Conservation (phyloP, 1,284 basidiomycete species). For the Ustilago shanxiensis region DNA sequence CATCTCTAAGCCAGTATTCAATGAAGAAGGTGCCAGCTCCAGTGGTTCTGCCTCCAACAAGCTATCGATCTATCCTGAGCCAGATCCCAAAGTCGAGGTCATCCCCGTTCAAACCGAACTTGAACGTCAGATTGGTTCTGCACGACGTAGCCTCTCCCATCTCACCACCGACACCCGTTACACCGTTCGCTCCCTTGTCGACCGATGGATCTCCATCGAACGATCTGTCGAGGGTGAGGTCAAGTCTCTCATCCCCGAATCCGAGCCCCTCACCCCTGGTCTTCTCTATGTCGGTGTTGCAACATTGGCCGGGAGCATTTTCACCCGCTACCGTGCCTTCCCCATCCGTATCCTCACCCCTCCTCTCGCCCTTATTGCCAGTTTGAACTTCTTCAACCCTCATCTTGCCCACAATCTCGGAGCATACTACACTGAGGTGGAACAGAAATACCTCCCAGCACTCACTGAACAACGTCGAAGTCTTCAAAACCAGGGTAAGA, state of each 20-base stretch:
- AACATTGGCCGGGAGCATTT: constrained; percentile 85
- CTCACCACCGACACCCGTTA: constrained; percentile 39
- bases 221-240: constrained; percentile 73
- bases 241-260: constrained; percentile 81
- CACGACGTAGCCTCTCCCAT: constrained; percentile 46
- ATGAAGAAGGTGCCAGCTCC: constrained; percentile 31
- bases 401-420: constrained; percentile 60
- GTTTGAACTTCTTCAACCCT: constrained; percentile 68
- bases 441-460: constrained; percentile 46
- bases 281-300: constrained; percentile 79
- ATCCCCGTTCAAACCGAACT: constrained; percentile 61
- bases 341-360: constrained; percentile 68
- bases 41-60: constrained; percentile 32
- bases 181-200: constrained; percentile 41
- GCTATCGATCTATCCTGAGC: constrained; percentile 59
- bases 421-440: constrained; percentile 59
- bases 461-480: constrained; percentile 49
- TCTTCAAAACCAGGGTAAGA: constrained; percentile 8
- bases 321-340: constrained; percentile 79
- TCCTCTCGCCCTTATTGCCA: constrained; percentile 57
- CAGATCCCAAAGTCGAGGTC: constrained; percentile 46
- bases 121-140: constrained; percentile 58
- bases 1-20: constrained; percentile 34
- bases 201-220: constrained; percentile 64
- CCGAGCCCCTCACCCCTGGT: constrained; percentile 86